Base-by-base conservation (phyloP, 345 rosid species). In the Turnera subulata region DNA sequence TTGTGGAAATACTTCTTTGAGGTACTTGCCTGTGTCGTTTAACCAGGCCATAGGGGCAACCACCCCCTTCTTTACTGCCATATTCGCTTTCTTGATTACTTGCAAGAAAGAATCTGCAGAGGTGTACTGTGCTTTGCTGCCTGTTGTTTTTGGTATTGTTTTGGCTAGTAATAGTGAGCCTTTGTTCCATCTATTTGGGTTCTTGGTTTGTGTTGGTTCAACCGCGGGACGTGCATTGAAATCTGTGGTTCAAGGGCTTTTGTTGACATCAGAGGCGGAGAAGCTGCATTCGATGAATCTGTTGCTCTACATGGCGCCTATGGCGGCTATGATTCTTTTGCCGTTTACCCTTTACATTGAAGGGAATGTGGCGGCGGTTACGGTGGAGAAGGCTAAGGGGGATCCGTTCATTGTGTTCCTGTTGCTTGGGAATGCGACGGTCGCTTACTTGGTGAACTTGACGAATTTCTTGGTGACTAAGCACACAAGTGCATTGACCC, bases 1-100 rank as follows among this genome's bases (percentile, higher is more conserved):
- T 1, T 93, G 97, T 49, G 99, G 99, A 2, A 93, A 93, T 71
- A 93, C 97, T 16, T 85, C 90, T 0, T 81, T 93, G 6, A 77
- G 99, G 50, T 93, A 93, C 80, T 78, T 93, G 32, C 99, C 99
- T 11, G 96, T 93, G 3, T 93, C 99, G n/a, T 93, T 93, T 53
- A 93, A 93, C 42, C 99, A 93, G 53, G 96, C 96, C 1, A 87
- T 89, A 43, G 99, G 97, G n/a, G 99, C 99, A 0, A 93, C 99
- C 6, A 93, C 99, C 50, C 99, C 99, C 0, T 93, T 93, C 59
- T 93, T 93, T 76, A 93, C 97, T 22, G 99, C 99, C 13, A 85
- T 93, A 18, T 93, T 93, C 58, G 89, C 99, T 6, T 87, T 93
- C 67, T 42, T 89, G 47, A 89, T 93, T 18, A 89, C 95, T 2